Conservation (phyloP, 805 yeast genomes). For the Starmerella roubikii region DNA sequence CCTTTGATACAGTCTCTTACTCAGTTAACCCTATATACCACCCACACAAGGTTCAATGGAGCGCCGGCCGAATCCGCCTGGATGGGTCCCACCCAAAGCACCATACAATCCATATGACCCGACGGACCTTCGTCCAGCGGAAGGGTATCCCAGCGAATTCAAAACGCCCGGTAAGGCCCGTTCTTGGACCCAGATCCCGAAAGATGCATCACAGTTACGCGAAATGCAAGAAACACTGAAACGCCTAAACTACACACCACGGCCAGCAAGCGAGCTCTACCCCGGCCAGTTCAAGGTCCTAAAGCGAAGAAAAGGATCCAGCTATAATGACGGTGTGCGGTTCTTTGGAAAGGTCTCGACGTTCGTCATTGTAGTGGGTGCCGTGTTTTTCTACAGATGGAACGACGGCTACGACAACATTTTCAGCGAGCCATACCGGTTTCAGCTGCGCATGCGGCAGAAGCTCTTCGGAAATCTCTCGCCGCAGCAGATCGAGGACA, state of each 20-base stretch:
- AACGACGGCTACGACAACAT: constrained; percentile 71
- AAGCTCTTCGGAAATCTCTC: constrained; percentile 33
- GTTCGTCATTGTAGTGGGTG: constrained; percentile 39
- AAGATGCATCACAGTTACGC: constrained; percentile 51
- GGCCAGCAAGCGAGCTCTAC: constrained; percentile 59
- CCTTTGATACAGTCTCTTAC: no score
- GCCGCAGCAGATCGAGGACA: constrained; percentile 50
- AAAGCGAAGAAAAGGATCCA: constrained; percentile 40
- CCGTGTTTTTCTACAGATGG: constrained; percentile 68
- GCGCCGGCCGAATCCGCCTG: constrained; percentile 61
- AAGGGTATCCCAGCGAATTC: constrained; percentile 77
- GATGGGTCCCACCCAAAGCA: constrained; percentile 70
- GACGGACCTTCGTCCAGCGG: constrained; percentile 58
- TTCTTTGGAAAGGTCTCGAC: constrained; percentile 41
- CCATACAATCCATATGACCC: constrained; percentile 83
- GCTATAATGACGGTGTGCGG: constrained; percentile 48
- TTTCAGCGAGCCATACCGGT: constrained; percentile 52
- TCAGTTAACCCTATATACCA: no score
- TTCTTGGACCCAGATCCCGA: constrained; percentile 43
- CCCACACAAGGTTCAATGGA: no score
- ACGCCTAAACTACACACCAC: constrained; percentile 57
- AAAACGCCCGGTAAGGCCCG: constrained; percentile 50
- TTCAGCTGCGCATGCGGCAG: constrained; percentile 45
- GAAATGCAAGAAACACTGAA: constrained; percentile 63
- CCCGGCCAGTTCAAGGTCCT: constrained; percentile 70